Evolutionary conservation across 331 rosid genomes (phyloP).

Genomic region (Acacia pycnantha): DNA sequence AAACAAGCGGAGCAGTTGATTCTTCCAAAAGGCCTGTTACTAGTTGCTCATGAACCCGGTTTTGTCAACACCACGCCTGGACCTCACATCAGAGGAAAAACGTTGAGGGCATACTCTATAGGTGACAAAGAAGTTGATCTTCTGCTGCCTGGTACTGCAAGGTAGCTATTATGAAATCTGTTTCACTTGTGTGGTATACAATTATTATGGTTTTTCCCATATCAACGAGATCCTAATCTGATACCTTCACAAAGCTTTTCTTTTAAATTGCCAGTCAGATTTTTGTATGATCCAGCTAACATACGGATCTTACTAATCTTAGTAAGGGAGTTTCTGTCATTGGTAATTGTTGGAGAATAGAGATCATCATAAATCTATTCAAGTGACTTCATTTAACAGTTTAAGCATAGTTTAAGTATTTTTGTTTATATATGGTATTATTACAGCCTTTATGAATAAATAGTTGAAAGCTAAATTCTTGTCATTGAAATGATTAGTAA

Average conservation of each 20-base stretch:
- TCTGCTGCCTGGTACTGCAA: slow-evolving; percentile 80
- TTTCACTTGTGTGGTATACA: neutral
- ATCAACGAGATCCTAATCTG: neutral
- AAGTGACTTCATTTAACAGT: neutral
- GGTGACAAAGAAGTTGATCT: slow-evolving; percentile 87
- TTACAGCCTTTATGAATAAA: neutral
- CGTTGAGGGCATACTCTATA: slow-evolving; percentile 66
- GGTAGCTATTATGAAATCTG: slow-evolving; percentile 43
- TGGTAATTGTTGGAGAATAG: neutral
- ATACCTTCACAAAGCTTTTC: neutral
- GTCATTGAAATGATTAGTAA: neutral
- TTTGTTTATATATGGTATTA: neutral
- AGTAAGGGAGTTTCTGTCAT: neutral
- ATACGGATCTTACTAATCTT: neutral
- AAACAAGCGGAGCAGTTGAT: slow-evolving; percentile 40
- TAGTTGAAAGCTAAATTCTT: neutral
- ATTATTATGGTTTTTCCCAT: neutral
- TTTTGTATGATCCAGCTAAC: neutral
- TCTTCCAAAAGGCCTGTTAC: slow-evolving; percentile 58
- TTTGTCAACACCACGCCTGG: slow-evolving; percentile 65
- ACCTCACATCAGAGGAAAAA: slow-evolving; percentile 74
- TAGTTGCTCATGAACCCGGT: slow-evolving; percentile 82
- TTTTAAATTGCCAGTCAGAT: neutral
- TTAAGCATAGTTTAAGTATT: neutral
- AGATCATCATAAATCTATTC: neutral